phyloP scores from a whole-genome alignment of 768 basidiomycete species.

The Lactarius hengduanensis region DNA sequence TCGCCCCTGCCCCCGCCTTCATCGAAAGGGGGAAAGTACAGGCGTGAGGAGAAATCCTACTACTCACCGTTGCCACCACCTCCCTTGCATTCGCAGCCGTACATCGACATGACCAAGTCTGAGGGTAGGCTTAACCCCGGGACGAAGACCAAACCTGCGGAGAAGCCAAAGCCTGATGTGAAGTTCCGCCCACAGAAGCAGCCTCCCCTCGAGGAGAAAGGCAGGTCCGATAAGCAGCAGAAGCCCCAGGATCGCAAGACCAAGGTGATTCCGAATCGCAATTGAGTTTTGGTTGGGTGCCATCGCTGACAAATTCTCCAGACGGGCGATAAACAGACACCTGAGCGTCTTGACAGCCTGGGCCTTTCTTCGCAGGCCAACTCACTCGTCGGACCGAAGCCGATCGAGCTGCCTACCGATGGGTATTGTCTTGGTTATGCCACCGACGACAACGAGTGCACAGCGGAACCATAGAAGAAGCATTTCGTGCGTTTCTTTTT shows the following conservation, averaged over 20 bases:
- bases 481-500: background rate
- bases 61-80: background rate
- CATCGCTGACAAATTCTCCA: background rate
- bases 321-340: background rate
- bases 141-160: background rate
- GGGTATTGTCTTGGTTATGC: background rate
- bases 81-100: background rate
- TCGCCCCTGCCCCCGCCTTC: background rate
- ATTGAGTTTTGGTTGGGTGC: background rate
- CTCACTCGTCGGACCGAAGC: background rate
- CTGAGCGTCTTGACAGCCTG: background rate
- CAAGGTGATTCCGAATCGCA: background rate
- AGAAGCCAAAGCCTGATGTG: background rate
- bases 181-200: background rate
- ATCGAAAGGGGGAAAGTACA: background rate
- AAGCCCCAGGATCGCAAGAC: background rate
- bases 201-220: background rate
- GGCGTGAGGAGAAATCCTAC: background rate
- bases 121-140: background rate
- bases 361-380: background rate
- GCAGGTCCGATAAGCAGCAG: constrained; percentile 3
- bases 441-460: background rate
- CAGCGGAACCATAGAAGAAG: background rate
- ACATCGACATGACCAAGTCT: background rate
- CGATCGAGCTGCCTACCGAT: background rate